Evolutionary conservation across 495 filamentous ascomycete genomes (phyloP), one percentile per base, ranked within the genome.

Genomic region (Penicillium silybi): DNA sequence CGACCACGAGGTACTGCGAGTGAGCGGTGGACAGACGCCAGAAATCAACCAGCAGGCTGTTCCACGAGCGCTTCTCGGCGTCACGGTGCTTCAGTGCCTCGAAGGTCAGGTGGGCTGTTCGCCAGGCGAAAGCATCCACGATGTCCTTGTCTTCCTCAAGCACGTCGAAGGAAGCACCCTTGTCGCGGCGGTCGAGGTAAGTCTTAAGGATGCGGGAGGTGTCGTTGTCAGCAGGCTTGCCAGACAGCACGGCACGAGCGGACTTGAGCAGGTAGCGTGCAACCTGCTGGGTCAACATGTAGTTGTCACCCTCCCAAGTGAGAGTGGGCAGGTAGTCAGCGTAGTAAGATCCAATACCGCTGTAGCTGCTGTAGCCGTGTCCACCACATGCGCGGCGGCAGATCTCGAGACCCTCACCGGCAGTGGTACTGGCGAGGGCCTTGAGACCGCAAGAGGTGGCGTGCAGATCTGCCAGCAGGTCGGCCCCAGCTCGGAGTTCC

Each of bases 201-300:
- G 68, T 69, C 25, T 74, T 66, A 19, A 88, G 77, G 53, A 86
- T 84, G 20, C 59, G 64, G 39, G 69, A 75, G 17, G 81, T 84
- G 64, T 84, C 81, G 56, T 84, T 85, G 32, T 66, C 65, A 6
- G 80, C 65, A 8, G 72, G 59, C 41, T 79, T 72, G 56, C 81
- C 81, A 19, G 76, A 68, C 10, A 86, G 67, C 3, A 86, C 83
- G 16, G 81, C 72, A 37, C 84, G 80, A 3, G 84, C 84, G 41
- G 81, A 80, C 70, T 85, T 85, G 43, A 85, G 70, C 34, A 85
- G 73, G 58, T 88, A 88, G 55, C 85, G 76, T 4, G 85, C 82
- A n/a, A 88, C 85, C 71, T 90, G 87, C 59, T 89, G 87, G 29
- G 84, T 85, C 41, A 89, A 70, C 83, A 89, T 88, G 61, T 85